Evolutionary conservation across 179 eudicot genomes (phyloP).

Genomic region (Silene vulgaris): DNA sequence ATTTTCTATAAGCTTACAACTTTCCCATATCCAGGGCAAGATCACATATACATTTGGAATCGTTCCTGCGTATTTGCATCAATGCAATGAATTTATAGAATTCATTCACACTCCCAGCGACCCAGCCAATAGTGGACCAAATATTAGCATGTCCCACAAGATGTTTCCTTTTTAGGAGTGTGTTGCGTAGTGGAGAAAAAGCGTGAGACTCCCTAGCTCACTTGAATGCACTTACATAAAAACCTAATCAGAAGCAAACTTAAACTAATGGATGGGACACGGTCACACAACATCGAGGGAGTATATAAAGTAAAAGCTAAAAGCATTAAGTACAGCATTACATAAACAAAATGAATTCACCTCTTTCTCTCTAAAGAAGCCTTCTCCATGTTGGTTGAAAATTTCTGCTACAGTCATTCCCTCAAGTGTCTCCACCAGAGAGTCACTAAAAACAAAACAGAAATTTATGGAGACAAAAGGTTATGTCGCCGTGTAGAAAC

Average conservation of each 20-base stretch:
- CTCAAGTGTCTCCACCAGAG: constrained; percentile 56
- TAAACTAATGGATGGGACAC: not conserved
- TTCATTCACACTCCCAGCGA: not conserved
- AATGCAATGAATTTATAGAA: not conserved
- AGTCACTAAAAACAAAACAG: constrained; percentile 50
- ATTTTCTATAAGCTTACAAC: not conserved
- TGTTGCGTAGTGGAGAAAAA: not conserved
- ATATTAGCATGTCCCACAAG: not conserved
- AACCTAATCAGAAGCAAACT: not conserved
- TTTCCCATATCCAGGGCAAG: not conserved
- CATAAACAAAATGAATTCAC: constrained; percentile 34
- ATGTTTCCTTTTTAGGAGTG: not conserved
- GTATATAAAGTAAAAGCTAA: not conserved
- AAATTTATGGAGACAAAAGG: constrained; percentile 13
- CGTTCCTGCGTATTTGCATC: not conserved
- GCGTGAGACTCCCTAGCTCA: not conserved
- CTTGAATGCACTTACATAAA: not conserved
- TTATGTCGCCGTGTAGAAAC: not conserved
- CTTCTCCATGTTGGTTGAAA: constrained; percentile 68
- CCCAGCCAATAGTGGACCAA: not conserved
- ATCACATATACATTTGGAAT: not conserved
- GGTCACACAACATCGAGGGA: not conserved
- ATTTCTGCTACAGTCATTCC: constrained; percentile 72
- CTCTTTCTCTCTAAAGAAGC: constrained; percentile 83
- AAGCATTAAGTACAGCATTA: not conserved